phyloP scores from a whole-genome alignment of 1,139 yeast species.

The Taphrina pruni region DNA sequence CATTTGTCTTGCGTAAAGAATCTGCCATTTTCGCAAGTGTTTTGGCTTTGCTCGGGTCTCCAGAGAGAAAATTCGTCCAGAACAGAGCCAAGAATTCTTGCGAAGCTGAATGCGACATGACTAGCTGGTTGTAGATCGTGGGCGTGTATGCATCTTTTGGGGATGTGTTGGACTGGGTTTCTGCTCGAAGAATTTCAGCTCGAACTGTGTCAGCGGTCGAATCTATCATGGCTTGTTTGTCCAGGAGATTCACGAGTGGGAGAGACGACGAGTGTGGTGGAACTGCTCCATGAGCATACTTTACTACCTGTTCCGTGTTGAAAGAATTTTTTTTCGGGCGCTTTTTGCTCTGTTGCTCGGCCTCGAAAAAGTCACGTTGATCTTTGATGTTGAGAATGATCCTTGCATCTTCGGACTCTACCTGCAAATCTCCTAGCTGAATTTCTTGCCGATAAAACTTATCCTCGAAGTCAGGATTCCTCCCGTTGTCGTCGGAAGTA shows the following conservation, averaged over 20 bases:
- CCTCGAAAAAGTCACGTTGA: constrained; percentile 37
- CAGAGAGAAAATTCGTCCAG: constrained; percentile 67
- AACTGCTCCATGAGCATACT: constrained; percentile 2
- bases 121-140: constrained; percentile 31
- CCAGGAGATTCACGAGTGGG: constrained; percentile 15
- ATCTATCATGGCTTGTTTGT: constrained; percentile 26
- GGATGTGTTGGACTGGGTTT: constrained; percentile 12
- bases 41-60: constrained; percentile 54
- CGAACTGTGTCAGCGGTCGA: constrained; percentile 26
- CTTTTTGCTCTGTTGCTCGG: neutral
- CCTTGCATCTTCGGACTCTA: constrained; percentile 33
- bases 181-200: constrained; percentile 15
- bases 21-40: constrained; percentile 48
- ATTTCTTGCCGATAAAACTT: constrained; percentile 50
- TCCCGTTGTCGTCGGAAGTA: constrained; percentile 49
- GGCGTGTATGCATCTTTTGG: constrained; percentile 32
- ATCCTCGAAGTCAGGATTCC: constrained; percentile 50
- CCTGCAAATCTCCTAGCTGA: constrained; percentile 39
- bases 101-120: constrained; percentile 62
- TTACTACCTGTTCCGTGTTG: neutral
- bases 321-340: neutral
- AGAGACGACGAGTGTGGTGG: constrained; percentile 1
- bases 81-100: constrained; percentile 74
- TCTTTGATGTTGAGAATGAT: constrained; percentile 39
- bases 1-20: constrained; percentile 59